Conservation (phyloP, 805 yeast species). For the Lachancea kluyveri region DNA sequence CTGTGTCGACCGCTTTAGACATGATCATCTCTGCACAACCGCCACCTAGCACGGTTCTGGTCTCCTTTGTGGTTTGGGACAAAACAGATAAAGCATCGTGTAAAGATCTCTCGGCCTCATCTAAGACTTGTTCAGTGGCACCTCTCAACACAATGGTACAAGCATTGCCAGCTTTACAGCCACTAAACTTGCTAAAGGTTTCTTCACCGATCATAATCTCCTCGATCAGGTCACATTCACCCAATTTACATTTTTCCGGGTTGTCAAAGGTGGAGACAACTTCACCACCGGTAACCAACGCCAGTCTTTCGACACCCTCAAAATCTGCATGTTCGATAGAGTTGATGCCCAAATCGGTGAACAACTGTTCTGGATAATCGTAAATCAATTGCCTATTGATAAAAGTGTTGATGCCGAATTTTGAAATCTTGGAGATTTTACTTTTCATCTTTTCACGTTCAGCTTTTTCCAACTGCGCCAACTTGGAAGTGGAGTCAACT, state of each 20-base stretch:
- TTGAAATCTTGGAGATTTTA: slow-evolving; percentile 84
- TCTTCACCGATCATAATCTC: slow-evolving; percentile 93
- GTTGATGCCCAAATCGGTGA: slow-evolving; percentile 80
- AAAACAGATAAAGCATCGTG: slow-evolving; percentile 96
- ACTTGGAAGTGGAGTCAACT: slow-evolving; percentile 89
- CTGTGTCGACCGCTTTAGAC: slow-evolving; percentile 94
- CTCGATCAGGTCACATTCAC: slow-evolving; percentile 84
- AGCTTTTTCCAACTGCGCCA: slow-evolving; percentile 90
- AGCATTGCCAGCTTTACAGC: slow-evolving; percentile 92
- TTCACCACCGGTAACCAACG: slow-evolving; percentile 96
- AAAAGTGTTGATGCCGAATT: slow-evolving; percentile 81
- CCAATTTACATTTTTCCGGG: slow-evolving; percentile 80
- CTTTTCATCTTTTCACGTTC: slow-evolving; percentile 89
- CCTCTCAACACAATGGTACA: slow-evolving; percentile 95
- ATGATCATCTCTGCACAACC: slow-evolving; percentile 94
- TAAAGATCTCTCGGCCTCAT: slow-evolving; percentile 93
- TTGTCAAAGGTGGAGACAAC: slow-evolving; percentile 94
- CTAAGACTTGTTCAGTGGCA: slow-evolving; percentile 93
- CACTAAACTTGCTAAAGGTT: slow-evolving; percentile 84
- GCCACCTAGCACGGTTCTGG: slow-evolving; percentile 90
- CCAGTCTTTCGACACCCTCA: slow-evolving; percentile 94
- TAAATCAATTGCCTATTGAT: slow-evolving; percentile 95
- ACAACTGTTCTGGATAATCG: slow-evolving; percentile 96
- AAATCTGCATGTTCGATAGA: slow-evolving; percentile 98
- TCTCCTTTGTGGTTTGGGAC: slow-evolving; percentile 89